These are phyloP conservation scores for Antrodiella citrinella DNA, from an alignment of 768 basidiomycete species.

Conservation along the genomic window DNA sequence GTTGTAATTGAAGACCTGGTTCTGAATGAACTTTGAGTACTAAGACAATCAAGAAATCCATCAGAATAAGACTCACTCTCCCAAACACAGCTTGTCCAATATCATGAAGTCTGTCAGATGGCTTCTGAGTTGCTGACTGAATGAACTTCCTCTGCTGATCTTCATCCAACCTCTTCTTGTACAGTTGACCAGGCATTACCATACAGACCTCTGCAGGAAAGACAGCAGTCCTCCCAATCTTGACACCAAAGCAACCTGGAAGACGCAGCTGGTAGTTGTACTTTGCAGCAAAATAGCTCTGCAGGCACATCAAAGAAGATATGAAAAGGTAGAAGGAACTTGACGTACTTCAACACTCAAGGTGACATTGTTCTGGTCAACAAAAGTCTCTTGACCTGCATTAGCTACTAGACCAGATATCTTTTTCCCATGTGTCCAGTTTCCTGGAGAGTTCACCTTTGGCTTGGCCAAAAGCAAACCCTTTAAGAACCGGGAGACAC, in stretches of 20 bases:
- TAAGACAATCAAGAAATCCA: too few relatives aligned
- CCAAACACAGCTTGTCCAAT: too few relatives aligned
- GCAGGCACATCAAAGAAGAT: neutral
- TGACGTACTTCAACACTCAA: conserved; percentile 32
- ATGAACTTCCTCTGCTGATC: neutral
- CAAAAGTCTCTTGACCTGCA: conserved; percentile 15
- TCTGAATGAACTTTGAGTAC: too few relatives aligned
- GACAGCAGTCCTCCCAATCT: neutral
- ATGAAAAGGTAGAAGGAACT: neutral
- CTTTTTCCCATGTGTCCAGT: conserved; percentile 22
- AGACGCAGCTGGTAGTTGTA: conserved; percentile 1
- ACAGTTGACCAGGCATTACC: conserved; percentile 7
- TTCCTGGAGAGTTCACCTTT: conserved; percentile 3
- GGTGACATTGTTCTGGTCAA: conserved; percentile 30
- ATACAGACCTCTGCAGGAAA: conserved; percentile 11
- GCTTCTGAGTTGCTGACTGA: neutral
- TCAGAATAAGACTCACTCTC: too few relatives aligned
- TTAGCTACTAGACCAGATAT: conserved; percentile 9
- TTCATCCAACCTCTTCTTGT: conserved; percentile 6
- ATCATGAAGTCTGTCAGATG: too few relatives aligned
- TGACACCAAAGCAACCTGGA: conserved; percentile 8
- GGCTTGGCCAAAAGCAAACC: neutral
- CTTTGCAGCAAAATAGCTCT: conserved; percentile 3
- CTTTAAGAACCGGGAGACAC: neutral
- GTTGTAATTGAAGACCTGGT: neutral